A percentile compares a stretch with the other conserved stretches of the same genome.
phyloP scores from a whole-genome alignment of 306 rosid species.

The Medicago arabica region DNA sequence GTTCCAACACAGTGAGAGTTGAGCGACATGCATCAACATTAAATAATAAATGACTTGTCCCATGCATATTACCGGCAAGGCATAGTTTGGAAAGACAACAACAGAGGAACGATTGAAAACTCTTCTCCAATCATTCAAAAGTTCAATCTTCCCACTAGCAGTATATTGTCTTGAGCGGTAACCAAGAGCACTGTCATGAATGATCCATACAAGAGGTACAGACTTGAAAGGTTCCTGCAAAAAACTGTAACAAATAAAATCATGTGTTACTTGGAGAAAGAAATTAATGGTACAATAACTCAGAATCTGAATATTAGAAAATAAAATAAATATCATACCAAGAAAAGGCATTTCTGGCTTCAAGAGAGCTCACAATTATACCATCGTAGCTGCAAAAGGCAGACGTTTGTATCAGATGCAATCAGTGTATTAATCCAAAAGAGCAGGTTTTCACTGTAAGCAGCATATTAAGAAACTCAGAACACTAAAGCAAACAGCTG shows the following conservation, averaged over 20 bases:
- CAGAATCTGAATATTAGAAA: conserved; percentile 33
- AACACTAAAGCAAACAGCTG: not conserved
- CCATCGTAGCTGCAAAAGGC: conserved; percentile 81
- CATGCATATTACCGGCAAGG: conserved; percentile 66
- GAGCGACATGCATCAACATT: not conserved
- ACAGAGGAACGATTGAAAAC: conserved; percentile 89
- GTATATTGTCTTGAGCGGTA: conserved; percentile 69
- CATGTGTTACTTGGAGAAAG: conserved; percentile 50
- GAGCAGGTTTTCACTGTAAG: not conserved
- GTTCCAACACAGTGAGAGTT: not conserved
- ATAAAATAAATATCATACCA: conserved; percentile 64
- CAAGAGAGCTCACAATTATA: conserved; percentile 77
- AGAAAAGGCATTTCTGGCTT: conserved; percentile 77
- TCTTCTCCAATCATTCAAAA: conserved; percentile 88
- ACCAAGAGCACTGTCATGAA: conserved; percentile 83
- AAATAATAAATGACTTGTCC: too few relatives aligned
- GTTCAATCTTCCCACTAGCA: conserved; percentile 56
- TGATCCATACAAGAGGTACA: conserved; percentile 82
- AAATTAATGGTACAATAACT: conserved; percentile 25
- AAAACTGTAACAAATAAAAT: conserved; percentile 81
- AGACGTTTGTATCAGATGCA: conserved; percentile 37
- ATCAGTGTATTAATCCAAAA: conserved; percentile 39
- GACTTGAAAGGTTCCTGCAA: conserved; percentile 98
- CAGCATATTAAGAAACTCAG: too few relatives aligned
- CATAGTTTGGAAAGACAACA: conserved; percentile 91